Percentiles rank a stretch among this genome's conserved stretches.
These are phyloP conservation scores for Trametes meyenii DNA, from an alignment of 768 basidiomycete genomes.

Conservation along the genomic window DNA sequence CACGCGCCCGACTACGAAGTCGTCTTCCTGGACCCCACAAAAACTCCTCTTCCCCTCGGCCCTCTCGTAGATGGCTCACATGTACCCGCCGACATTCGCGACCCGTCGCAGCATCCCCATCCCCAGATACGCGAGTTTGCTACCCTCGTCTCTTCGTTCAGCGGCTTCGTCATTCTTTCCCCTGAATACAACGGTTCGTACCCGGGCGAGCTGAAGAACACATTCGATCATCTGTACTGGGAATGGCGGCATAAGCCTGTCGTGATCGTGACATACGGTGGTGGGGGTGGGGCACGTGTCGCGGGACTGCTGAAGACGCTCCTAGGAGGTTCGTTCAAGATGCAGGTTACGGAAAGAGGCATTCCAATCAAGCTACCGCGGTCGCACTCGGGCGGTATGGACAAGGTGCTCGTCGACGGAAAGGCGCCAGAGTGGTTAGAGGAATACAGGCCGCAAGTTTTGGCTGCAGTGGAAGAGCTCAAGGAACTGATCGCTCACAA, in stretches of 20 bases:
- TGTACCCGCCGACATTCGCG: slow-evolving; percentile 32
- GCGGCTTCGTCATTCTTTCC: slow-evolving; percentile 40
- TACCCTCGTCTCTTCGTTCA: slow-evolving; percentile 31
- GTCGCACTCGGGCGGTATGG: slow-evolving; percentile 18
- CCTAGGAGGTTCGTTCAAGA: slow-evolving; percentile 28
- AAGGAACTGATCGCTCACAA: slow-evolving; percentile 7
- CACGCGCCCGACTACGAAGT: slow-evolving; percentile 16
- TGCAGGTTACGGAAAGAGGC: slow-evolving; percentile 24
- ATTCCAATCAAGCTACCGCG: slow-evolving; percentile 26
- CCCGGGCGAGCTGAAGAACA: slow-evolving; percentile 43
- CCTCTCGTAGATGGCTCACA: slow-evolving; percentile 33
- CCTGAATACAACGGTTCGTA: slow-evolving; percentile 46
- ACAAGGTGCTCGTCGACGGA: slow-evolving; percentile 21
- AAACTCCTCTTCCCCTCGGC: slow-evolving; percentile 33
- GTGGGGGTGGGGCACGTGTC: slow-evolving; percentile 36
- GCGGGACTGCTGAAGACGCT: slow-evolving; percentile 34
- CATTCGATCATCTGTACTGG: slow-evolving; percentile 43
- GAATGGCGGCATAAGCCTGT: slow-evolving; percentile 42
- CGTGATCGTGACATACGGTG: slow-evolving; percentile 39
- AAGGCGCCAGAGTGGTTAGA: slow-evolving; percentile 27
- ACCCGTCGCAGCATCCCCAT: slow-evolving; percentile 34
- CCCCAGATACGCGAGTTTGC: slow-evolving; percentile 37
- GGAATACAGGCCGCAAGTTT: slow-evolving; percentile 18
- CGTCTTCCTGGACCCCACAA: slow-evolving; percentile 30
- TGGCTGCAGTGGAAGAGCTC: slow-evolving; percentile 25